Base-by-base conservation (phyloP, 23 red algal species). In the Gracilaria domingensis region DNA sequence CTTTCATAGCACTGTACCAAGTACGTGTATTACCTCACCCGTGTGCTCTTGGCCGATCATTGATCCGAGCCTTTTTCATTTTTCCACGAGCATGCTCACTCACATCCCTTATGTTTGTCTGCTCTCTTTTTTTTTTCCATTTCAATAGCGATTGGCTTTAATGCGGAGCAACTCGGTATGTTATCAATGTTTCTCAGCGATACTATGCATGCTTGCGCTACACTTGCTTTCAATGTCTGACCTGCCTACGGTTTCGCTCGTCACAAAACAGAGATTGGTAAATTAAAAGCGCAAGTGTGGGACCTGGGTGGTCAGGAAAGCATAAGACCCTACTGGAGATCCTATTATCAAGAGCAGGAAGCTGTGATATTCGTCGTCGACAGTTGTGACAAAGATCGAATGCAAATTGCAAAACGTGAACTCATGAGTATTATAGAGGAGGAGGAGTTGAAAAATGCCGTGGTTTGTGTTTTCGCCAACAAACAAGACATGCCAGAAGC, bases 291-390 rank as follows among this genome's bases (percentile, higher is more conserved):
- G 84, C 94, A 99, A 87, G 94, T 95, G 38, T 99, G 97, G 97
- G 97, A 99, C 75, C 38, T 99, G 50, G 97, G 97, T 32, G 97
- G 97, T n/a, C 97, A 99, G 62, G 87, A 93, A 36, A 93, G 88
- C 58, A 99, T 99, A 66, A 82, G 97, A 33, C 93, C 88, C 9
- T 94, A 94, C 75, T 94, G 95, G 95, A 93, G 97, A 39, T 99
- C 97, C 14, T 99, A 99, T 82, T 99, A 93, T 78, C 89, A 93
- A 58, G 83, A 96, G 79, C 97, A 99, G 76, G 97, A 96, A 67
- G 93, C 97, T 24, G 85, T 99, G 24, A 89, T 99, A 53, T 99
- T 99, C 56, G 97, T 99, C 8, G 94, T 99, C 32, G 97, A 99
- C 88, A 96, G 94, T 84, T 91, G 85, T 32, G 97, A 99, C 70